These are phyloP conservation scores for Penicillium soppii DNA, from an alignment of 495 filamentous ascomycete genomes.

Conservation along the genomic window DNA sequence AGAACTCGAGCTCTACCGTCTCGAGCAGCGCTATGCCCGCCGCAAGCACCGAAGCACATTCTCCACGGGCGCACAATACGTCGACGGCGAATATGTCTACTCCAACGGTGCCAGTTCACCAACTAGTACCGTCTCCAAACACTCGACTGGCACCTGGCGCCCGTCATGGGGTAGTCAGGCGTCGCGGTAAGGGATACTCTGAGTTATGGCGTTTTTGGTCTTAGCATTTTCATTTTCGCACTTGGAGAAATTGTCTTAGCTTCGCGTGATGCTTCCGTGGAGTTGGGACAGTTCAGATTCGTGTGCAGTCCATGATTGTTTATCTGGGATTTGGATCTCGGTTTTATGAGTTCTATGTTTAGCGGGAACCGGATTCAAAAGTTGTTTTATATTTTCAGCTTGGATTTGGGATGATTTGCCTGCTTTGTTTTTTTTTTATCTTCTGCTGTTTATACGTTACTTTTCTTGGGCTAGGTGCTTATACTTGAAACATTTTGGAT, in stretches of 20 bases:
- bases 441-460: too few species aligned
- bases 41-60: conserved; percentile 85
- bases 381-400: too few species aligned
- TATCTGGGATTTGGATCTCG: conserved; percentile 5
- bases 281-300: conserved; percentile 1
- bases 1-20: conserved; percentile 83
- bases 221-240: conserved; percentile 3
- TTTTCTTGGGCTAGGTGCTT: too few species aligned
- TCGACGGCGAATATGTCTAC: conserved; percentile 91
- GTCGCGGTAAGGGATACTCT: conserved; percentile 20
- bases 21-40: conserved; percentile 89
- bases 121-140: conserved; percentile 41
- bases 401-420: too few species aligned
- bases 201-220: conserved; percentile 6
- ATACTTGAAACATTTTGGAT: too few species aligned
- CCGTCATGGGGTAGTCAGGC: conserved; percentile 33
- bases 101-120: conserved; percentile 35
- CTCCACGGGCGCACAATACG: conserved; percentile 80
- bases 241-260: background rate
- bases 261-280: conserved; percentile 10
- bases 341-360: too few species aligned
- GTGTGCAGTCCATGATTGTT: background rate
- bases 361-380: too few species aligned
- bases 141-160: conserved; percentile 45
- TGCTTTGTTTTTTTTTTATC: too few species aligned